Percentiles rank a stretch among this genome's conserved stretches.
Evolutionary conservation across 1,139 yeast species (phyloP).

Genomic region (Suhomyces terraborum): DNA sequence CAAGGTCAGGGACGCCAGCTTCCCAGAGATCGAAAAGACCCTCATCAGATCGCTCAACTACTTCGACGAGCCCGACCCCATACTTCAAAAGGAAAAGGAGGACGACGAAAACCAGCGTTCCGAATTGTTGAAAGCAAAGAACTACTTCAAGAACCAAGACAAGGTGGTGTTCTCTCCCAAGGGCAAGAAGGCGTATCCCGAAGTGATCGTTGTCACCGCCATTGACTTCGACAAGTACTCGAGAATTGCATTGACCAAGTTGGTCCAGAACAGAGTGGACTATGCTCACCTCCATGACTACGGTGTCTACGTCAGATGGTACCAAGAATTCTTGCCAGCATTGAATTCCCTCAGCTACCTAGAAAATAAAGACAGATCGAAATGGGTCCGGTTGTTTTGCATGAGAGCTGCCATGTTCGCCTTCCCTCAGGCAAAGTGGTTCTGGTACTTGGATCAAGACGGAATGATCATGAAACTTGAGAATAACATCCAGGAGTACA

Average conservation of each 20-base stretch:
- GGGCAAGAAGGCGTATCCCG: slow-evolving; percentile 52
- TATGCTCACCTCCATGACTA: slow-evolving; percentile 75
- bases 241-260: slow-evolving; percentile 56
- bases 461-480: slow-evolving; percentile 68
- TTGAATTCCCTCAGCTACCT: slow-evolving; percentile 46
- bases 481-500: slow-evolving; percentile 55
- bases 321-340: slow-evolving; percentile 72
- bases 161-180: slow-evolving; percentile 55
- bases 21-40: slow-evolving; percentile 40
- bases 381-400: slow-evolving; percentile 62
- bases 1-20: slow-evolving; percentile 39
- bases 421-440: slow-evolving; percentile 80
- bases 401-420: slow-evolving; percentile 84
- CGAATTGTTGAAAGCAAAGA: slow-evolving; percentile 50
- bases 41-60: slow-evolving; percentile 40
- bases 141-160: slow-evolving; percentile 65
- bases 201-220: slow-evolving; percentile 76
- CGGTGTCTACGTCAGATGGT: slow-evolving; percentile 81
- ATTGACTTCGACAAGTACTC: slow-evolving; percentile 74
- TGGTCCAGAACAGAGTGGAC: slow-evolving; percentile 79
- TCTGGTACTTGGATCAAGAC: slow-evolving; percentile 82
- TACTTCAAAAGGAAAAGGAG: slow-evolving; percentile 38
- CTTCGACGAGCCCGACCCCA: slow-evolving; percentile 49
- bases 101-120: slow-evolving; percentile 41
- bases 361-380: slow-evolving; percentile 36